Conservation (phyloP, 1,139 yeast genomes). For the Scheffersomyces segobiensis region DNA sequence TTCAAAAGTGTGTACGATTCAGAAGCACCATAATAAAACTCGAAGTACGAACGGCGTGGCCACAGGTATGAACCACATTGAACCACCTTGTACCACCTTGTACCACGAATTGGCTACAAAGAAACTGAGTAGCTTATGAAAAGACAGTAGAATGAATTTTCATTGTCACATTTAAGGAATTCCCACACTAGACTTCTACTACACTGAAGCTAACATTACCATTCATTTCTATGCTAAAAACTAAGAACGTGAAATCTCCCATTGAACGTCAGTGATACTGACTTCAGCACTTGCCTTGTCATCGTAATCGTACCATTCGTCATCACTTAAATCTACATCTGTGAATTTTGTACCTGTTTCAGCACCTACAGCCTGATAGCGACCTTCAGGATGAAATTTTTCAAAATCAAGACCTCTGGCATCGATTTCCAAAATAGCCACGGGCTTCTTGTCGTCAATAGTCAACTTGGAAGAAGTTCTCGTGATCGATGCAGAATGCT, state of each 20-base stretch:
- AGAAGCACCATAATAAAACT: background rate
- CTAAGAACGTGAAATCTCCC: slow-evolving; percentile 39
- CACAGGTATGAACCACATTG: background rate
- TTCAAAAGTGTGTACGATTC: too few relatives aligned
- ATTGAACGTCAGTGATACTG: slow-evolving; percentile 68
- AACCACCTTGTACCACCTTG: background rate
- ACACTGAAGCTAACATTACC: background rate
- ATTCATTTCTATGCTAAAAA: background rate
- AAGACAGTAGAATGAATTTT: too few relatives aligned
- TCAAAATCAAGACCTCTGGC: slow-evolving; percentile 80
- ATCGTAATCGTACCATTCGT: slow-evolving; percentile 95
- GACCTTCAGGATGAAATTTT: slow-evolving; percentile 69
- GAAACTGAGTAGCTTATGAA: too few relatives aligned
- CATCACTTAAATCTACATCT: slow-evolving; percentile 73
- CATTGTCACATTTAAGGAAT: too few relatives aligned
- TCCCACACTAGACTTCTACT: background rate
- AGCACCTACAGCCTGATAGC: slow-evolving; percentile 60
- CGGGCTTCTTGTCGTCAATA: slow-evolving; percentile 30
- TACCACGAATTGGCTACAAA: background rate
- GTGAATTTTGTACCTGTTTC: slow-evolving; percentile 53
- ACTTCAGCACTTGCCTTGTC: slow-evolving; percentile 82
- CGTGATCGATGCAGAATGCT: slow-evolving; percentile 38
- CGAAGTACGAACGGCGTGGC: background rate
- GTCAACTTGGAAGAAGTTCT: slow-evolving; percentile 33
- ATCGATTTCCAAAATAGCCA: slow-evolving; percentile 67